Conservation (phyloP, 148 eudicot species). For the Persicaria tinctoria region DNA sequence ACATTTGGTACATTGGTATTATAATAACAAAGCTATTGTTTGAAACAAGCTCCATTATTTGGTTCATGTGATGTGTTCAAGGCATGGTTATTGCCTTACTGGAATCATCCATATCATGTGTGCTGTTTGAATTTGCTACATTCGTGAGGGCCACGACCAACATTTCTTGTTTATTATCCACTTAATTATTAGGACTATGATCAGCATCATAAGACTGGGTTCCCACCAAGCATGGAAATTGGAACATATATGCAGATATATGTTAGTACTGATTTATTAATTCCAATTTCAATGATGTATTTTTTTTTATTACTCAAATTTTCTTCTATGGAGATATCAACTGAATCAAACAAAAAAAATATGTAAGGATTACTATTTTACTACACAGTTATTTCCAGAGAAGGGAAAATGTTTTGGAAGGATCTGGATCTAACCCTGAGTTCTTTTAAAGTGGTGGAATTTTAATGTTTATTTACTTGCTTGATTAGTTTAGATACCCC, state of each 20-base stretch:
- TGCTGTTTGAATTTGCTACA: not conserved
- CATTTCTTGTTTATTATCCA: not conserved
- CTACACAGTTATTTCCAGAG: too few relatives aligned
- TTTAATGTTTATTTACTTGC: not conserved
- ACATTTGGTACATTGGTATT: too few relatives aligned
- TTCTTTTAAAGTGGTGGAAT: too few relatives aligned
- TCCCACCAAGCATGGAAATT: not conserved
- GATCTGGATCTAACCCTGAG: too few relatives aligned
- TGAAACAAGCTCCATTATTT: not conserved
- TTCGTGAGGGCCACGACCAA: constrained; percentile 6
- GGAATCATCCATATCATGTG: not conserved
- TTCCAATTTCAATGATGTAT: not conserved
- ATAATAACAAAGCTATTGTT: not conserved
- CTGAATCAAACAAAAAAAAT: not conserved
- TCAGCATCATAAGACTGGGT: not conserved
- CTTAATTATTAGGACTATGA: not conserved
- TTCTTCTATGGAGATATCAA: not conserved
- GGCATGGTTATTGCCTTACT: not conserved
- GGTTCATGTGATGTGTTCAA: not conserved
- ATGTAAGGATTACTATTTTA: not conserved
- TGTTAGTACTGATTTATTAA: not conserved
- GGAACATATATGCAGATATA: not conserved
- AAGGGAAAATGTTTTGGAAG: too few relatives aligned
- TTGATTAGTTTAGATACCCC: not conserved
- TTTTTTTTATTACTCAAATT: not conserved